These are phyloP conservation scores for Cutaneotrichosporon cutaneum DNA, from an alignment of 1,284 basidiomycete species.

Conservation along the genomic window DNA sequence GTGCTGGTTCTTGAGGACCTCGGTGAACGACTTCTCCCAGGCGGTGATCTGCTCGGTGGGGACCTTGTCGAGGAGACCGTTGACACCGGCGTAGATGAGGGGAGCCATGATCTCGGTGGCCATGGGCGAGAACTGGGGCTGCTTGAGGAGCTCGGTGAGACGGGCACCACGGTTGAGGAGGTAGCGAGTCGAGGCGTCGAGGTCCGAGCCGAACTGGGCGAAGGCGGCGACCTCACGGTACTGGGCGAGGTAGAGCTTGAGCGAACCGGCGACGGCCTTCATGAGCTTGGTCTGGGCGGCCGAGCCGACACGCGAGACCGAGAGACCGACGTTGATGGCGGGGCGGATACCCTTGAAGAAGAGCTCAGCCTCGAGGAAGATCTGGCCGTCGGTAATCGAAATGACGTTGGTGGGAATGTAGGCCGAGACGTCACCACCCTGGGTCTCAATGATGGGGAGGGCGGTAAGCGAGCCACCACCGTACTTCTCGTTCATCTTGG, in stretches of 20 bases:
- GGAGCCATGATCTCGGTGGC: conserved; percentile 95
- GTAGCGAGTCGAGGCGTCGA: conserved; percentile 97
- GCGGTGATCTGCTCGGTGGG: conserved; percentile 90
- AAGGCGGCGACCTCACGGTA: conserved; percentile 98
- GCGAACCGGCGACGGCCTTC: conserved; percentile 99
- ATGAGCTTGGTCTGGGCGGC: conserved; percentile 99
- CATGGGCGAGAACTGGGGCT: conserved; percentile 86
- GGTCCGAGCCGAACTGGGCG: conserved; percentile 99
- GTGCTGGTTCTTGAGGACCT: conserved; percentile 71
- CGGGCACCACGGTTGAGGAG: conserved; percentile 95
- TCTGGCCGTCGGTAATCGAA: conserved; percentile 97
- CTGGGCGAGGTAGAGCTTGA: conserved; percentile 99
- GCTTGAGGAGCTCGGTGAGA: conserved; percentile 97
- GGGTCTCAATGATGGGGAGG: conserved; percentile 98
- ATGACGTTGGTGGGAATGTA: conserved; percentile 86
- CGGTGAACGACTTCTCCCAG: conserved; percentile 71
- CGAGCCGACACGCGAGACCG: conserved; percentile 98
- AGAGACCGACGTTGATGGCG: conserved; percentile 99
- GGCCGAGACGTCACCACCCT: conserved; percentile 99
- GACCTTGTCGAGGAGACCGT: conserved; percentile 93
- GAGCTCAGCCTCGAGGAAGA: conserved; percentile 98
- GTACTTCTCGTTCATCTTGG: conserved; percentile 98
- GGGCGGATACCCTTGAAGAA: conserved; percentile 99
- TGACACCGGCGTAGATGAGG: conserved; percentile 98
- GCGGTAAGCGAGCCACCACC: conserved; percentile 98